phyloP scores from a whole-genome alignment of 2,329 filamentous ascomycete species.

The Pseudogymnoascus sp. region DNA sequence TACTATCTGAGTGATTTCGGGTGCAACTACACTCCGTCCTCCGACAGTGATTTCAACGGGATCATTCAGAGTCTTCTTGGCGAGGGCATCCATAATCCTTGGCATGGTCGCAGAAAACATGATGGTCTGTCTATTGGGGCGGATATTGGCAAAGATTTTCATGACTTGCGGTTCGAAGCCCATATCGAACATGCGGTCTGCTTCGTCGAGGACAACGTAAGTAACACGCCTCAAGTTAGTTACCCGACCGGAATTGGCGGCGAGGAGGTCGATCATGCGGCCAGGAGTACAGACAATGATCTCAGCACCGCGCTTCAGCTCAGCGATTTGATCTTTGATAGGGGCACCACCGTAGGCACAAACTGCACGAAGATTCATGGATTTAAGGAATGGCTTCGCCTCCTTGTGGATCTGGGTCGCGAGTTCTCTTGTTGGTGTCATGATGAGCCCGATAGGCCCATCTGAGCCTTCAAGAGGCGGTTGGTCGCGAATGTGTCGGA shows the following conservation, averaged over 20 bases:
- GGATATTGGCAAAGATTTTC: conserved; percentile 88
- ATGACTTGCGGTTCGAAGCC: conserved; percentile 97
- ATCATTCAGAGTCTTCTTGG: conserved; percentile 76
- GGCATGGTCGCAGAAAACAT: conserved; percentile 97
- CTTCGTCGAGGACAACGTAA: conserved; percentile 93
- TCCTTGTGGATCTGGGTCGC: conserved; percentile 91
- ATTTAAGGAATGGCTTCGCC: conserved; percentile 88
- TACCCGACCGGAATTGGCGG: conserved; percentile 87
- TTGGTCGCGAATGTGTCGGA: conserved; percentile 95
- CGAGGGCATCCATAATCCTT: conserved; percentile 80
- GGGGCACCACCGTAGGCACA: conserved; percentile 93
- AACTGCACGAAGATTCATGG: conserved; percentile 73
- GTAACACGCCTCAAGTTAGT: conserved; percentile 84
- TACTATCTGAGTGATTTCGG: conserved; percentile 87
- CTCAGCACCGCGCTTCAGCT: conserved; percentile 89
- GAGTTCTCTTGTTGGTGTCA: conserved; percentile 90
- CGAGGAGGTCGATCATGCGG: conserved; percentile 88
- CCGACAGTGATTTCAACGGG: conserved; percentile 91
- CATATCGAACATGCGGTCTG: conserved; percentile 99
- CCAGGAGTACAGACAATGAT: conserved; percentile 94
- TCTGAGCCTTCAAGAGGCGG: conserved; percentile 71
- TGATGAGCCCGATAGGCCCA: conserved; percentile 78
- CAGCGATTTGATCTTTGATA: conserved; percentile 95
- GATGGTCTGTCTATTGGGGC: conserved; percentile 87
- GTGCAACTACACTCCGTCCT: conserved; percentile 76